Base-by-base conservation (phyloP, 495 filamentous ascomycete genomes). In the Penicillium goetzii region DNA sequence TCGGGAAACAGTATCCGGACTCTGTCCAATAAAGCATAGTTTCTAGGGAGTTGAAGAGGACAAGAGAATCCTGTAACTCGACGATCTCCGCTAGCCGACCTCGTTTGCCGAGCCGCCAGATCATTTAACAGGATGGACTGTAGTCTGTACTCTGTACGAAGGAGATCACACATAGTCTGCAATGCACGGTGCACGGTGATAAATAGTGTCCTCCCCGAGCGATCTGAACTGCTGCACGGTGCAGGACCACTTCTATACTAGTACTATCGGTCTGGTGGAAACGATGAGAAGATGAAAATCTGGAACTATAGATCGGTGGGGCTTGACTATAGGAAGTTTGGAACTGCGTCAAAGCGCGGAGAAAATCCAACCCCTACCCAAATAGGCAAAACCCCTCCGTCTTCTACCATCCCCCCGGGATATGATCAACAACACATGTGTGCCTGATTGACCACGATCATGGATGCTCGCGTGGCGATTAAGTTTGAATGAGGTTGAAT, bases 121-220 rank as follows among this genome's bases (percentile, higher is more conserved):
- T 61, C 38, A 15, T 47, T 36, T 33, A 32, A 9, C 14, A 33
- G 15, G 5, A 7, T 32, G 30, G 9, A 32, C 30, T 30, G n/a
- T n/a, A n/a, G n/a, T n/a, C 28, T 30, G 28, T 30, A 30, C 28
- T 32, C 30, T 8, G 30, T 33, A 19, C 4, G 26, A 53, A 30
- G 50, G 43, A 12, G 21, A 23, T 8, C 38, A 47, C 9, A 51
- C 12, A 51, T 51, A 17, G 15, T 15, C 47, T 10, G 47, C 58
- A 30, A n/a, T 60, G 21, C 23, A 40, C 19, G 33, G 32, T 63
- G 61, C 54, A 62, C 21, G 40, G 33, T 40, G 41, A 23, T 32
- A 36, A 61, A 55, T 61, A 61, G 50, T 34, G 59, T 40, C 43
- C 28, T 51, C 32, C 52, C 51, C 51, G 51, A 53, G 51, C 52